These are phyloP conservation scores for Solanum hybrid DNA, from an alignment of 305 asterid species.

Conservation along the genomic window DNA sequence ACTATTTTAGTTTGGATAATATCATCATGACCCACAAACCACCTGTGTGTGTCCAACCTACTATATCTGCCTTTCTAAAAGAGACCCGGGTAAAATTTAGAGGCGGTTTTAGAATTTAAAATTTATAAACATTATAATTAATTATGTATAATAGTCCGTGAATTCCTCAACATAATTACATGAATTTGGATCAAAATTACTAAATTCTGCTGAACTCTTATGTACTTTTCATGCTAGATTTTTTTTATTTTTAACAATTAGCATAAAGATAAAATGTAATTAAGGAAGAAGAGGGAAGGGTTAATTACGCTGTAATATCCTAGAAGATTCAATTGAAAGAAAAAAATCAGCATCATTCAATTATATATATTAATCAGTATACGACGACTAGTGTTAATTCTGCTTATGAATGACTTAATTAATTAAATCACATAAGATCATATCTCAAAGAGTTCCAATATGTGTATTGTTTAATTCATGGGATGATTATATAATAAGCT, in stretches of 20 bases:
- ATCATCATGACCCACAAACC: background rate
- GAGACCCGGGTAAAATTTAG: background rate
- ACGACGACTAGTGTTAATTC: background rate
- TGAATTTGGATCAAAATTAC: background rate
- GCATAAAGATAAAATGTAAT: background rate
- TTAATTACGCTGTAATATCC: background rate
- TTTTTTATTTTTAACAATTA: background rate
- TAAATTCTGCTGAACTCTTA: background rate
- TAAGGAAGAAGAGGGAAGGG: background rate
- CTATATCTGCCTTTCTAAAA: background rate
- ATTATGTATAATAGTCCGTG: background rate
- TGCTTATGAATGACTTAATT: background rate
- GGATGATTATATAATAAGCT: background rate
- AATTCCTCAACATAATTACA: background rate
- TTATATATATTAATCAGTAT: background rate
- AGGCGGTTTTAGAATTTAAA: background rate
- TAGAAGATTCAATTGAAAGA: background rate
- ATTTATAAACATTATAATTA: background rate
- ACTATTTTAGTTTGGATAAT: background rate
- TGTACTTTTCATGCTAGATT: background rate
- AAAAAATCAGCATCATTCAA: background rate
- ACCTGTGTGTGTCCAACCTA: background rate
- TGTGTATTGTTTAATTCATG: background rate
- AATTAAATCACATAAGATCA: background rate
- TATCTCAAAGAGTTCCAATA: background rate